Conservation (phyloP, 169 alveolate species). For the Eimeria maxima region DNA sequence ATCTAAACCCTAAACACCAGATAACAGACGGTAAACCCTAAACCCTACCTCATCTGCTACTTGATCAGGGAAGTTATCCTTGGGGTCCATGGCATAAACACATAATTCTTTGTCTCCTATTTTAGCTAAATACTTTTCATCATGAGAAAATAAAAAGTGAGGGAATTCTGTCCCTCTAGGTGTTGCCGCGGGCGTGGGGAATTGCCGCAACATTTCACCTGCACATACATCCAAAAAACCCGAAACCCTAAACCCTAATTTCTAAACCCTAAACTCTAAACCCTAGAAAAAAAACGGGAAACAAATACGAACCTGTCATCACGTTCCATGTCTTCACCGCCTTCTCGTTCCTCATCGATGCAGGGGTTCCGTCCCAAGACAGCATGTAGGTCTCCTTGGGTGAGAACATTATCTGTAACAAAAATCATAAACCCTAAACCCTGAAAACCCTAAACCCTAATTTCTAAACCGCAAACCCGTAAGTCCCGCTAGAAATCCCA, state of each 20-base stretch:
- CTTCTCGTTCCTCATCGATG: no score
- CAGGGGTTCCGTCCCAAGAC: no score
- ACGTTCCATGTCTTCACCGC: no score
- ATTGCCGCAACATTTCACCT: slow-evolving; percentile 81
- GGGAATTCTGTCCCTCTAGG: slow-evolving; percentile 90
- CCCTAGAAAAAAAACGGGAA: background rate
- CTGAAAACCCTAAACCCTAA: slow-evolving; percentile 39
- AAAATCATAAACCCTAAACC: slow-evolving; percentile 8
- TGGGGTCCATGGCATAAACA: slow-evolving; percentile 83
- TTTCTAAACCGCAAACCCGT: slow-evolving; percentile 1
- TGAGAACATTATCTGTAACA: background rate
- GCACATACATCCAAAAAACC: slow-evolving; percentile 32
- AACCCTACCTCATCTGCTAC: slow-evolving; percentile 67
- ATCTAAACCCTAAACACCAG: slow-evolving; percentile 19
- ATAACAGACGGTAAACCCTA: slow-evolving; percentile 22
- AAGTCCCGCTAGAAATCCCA: background rate
- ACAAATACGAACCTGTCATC: background rate
- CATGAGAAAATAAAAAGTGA: slow-evolving; percentile 92
- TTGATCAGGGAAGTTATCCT: slow-evolving; percentile 46
- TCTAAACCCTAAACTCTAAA: slow-evolving; percentile 15
- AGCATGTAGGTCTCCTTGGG: background rate
- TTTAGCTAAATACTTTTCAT: slow-evolving; percentile 93
- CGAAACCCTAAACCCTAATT: slow-evolving; percentile 43
- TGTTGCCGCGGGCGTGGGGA: slow-evolving; percentile 87
- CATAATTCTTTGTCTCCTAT: slow-evolving; percentile 85